Base-by-base conservation (phyloP, 2,329 filamentous ascomycete genomes). In the Neonectria punicea region DNA sequence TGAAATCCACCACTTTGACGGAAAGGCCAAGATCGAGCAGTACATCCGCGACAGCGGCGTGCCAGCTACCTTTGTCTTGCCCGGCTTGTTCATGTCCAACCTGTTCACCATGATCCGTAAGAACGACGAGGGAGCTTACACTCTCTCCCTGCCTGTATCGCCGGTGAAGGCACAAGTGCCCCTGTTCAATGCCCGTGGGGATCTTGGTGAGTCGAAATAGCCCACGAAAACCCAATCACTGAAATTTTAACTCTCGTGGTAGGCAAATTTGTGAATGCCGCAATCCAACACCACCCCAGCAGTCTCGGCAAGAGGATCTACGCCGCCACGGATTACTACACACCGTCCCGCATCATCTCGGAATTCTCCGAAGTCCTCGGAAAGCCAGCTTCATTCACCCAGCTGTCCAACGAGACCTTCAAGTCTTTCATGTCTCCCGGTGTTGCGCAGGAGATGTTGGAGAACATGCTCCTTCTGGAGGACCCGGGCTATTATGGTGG, bases 1-100 rank as follows among this genome's bases (percentile, higher is more conserved):
- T 3, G 69, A 79, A n/a, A 81, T 85, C 8, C 66, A 76, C 50
- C 83, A 86, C 62, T 90, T 90, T 64, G 87, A 90, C 68, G 78
- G 77, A 64, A 90, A 90, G 73, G 84, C 86, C 32, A 76, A 84
- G 34, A 82, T 86, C 13, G 87, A 89, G 67, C 65, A 80, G n/a
- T 88, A 90, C 67, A 87, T 90, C 60, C 83, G 85, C 14, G 61
- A 70, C 0, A 76, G 84, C 2, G 81, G 81, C 0, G 75, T 90
- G 2, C 81, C 82, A 1, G 81, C 80, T 11, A 83, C 86, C 0
- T 89, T 88, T 73, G 83, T 85, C 63, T 76, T 82, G 2, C 83
- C 85, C 0, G 87, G 81, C 0, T 80, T 78, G 34, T 90, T 87
- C 70, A 88, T 89, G 83, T 81, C 84, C 63, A 88, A 88, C 65